Evolutionary conservation across 1,284 basidiomycete species (phyloP).

Genomic region (Agroathelia rolfsii): DNA sequence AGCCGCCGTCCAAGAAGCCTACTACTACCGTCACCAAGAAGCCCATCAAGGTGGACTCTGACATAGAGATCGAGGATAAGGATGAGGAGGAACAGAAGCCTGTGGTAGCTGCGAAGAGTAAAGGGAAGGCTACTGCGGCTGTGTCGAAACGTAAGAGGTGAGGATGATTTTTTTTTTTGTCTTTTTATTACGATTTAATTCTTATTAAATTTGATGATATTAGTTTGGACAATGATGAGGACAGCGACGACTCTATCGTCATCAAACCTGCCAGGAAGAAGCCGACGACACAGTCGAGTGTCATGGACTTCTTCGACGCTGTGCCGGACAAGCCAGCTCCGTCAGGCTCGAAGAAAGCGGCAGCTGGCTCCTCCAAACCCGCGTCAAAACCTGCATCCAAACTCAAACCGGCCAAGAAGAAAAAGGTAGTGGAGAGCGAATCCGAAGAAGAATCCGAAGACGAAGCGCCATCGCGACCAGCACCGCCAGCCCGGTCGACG

Average conservation of each 20-base stretch:
- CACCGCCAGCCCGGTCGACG: slow-evolving; percentile 23
- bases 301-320: slow-evolving; percentile 57
- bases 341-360: slow-evolving; percentile 24
- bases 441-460: too few relatives aligned
- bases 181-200: slow-evolving; percentile 11
- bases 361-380: slow-evolving; percentile 32
- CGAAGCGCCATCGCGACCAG: too few relatives aligned
- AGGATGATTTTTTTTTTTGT: slow-evolving; percentile 11
- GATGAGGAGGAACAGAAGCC: slow-evolving; percentile 9
- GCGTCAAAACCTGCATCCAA: slow-evolving; percentile 37
- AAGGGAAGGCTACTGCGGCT: slow-evolving; percentile 25
- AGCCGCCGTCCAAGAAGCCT: slow-evolving; percentile 13
- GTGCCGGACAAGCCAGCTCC: slow-evolving; percentile 25
- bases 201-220: slow-evolving; percentile 24
- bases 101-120: slow-evolving; percentile 20
- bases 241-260: slow-evolving; percentile 32
- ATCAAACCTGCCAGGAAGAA: slow-evolving; percentile 42
- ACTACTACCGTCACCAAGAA: slow-evolving; percentile 20
- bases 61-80: slow-evolving; percentile 27
- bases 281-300: slow-evolving; percentile 30
- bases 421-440: too few relatives aligned
- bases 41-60: slow-evolving; percentile 23
- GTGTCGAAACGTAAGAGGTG: slow-evolving; percentile 48
- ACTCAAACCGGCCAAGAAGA: slow-evolving; percentile 29
- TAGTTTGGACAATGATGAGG: too few relatives aligned